Evolutionary conservation across 2,329 filamentous ascomycete species (phyloP).

Genomic region (Colletotrichum sojae): DNA sequence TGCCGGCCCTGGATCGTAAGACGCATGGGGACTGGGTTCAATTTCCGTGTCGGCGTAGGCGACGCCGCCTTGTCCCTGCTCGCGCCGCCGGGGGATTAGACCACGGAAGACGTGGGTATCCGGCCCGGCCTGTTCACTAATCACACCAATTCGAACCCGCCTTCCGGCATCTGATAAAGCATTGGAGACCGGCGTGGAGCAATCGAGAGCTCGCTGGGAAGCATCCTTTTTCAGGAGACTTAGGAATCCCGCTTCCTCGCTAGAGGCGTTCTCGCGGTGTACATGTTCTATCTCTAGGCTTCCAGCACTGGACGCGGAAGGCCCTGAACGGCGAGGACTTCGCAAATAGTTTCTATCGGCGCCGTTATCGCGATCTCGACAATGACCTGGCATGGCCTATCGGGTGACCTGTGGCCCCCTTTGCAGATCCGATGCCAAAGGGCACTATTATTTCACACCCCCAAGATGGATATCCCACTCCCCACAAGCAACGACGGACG

Average conservation of each 20-base stretch:
- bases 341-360: constrained; percentile 77
- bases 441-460: too few species aligned
- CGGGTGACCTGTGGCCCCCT: constrained; percentile 71
- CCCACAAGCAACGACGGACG: too few species aligned
- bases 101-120: constrained; percentile 58
- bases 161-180: constrained; percentile 75
- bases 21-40: too few species aligned
- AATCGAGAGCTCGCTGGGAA: constrained; percentile 64
- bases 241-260: constrained; percentile 68
- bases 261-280: constrained; percentile 72
- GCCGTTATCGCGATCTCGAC: constrained; percentile 74
- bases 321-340: constrained; percentile 70
- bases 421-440: constrained; percentile 68
- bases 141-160: constrained; percentile 65
- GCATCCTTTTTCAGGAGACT: constrained; percentile 62
- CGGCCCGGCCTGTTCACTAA: neutral
- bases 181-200: constrained; percentile 68
- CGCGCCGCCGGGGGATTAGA: too few species aligned
- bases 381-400: constrained; percentile 73
- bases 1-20: too few species aligned
- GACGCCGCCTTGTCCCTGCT: too few species aligned
- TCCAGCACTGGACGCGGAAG: constrained; percentile 73
- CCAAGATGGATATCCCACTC: too few species aligned
- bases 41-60: too few species aligned
- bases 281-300: constrained; percentile 68